phyloP scores from a whole-genome alignment of 1,284 basidiomycete species.

The Ganoderma multipileum region DNA sequence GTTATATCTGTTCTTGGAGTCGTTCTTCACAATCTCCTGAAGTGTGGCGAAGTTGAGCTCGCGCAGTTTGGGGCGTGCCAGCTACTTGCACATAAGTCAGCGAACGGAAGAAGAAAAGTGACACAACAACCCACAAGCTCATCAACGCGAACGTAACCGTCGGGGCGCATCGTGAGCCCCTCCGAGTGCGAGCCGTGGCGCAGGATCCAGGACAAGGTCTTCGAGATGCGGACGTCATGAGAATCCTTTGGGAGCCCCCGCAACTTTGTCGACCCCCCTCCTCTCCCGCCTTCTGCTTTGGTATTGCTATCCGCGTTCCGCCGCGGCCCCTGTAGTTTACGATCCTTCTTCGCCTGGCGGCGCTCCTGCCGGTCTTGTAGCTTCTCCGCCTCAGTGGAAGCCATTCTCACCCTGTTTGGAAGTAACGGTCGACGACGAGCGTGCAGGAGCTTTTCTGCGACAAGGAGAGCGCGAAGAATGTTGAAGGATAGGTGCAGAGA shows the following conservation, averaged over 20 bases:
- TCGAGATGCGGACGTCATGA: slow-evolving; percentile 65
- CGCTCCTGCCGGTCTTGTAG: slow-evolving; percentile 10
- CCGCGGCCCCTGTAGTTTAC: slow-evolving; percentile 11
- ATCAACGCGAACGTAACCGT: slow-evolving; percentile 80
- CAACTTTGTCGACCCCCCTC: slow-evolving; percentile 43
- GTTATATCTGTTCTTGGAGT: slow-evolving; percentile 82
- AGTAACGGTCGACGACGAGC: neutral
- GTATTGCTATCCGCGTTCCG: slow-evolving; percentile 12
- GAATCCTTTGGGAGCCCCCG: slow-evolving; percentile 58
- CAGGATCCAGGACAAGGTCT: slow-evolving; percentile 85
- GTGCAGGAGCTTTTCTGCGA: neutral
- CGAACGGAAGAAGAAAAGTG: neutral
- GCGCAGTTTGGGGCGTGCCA: slow-evolving; percentile 37
- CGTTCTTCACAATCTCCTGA: slow-evolving; percentile 75
- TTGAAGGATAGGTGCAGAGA: neutral
- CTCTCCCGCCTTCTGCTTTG: slow-evolving; percentile 15
- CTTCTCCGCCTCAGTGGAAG: neutral
- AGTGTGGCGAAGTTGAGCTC: slow-evolving; percentile 59
- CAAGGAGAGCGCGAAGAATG: neutral
- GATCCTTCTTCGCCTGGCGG: slow-evolving; percentile 20
- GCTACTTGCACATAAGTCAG: slow-evolving; percentile 34
- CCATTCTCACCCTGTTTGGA: neutral
- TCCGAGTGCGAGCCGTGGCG: slow-evolving; percentile 86
- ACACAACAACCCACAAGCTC: slow-evolving; percentile 67
- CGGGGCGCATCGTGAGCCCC: slow-evolving; percentile 73